Conservation (phyloP, 2,329 filamentous ascomycete genomes). For the Immersiporthe knoxdaviesiana region DNA sequence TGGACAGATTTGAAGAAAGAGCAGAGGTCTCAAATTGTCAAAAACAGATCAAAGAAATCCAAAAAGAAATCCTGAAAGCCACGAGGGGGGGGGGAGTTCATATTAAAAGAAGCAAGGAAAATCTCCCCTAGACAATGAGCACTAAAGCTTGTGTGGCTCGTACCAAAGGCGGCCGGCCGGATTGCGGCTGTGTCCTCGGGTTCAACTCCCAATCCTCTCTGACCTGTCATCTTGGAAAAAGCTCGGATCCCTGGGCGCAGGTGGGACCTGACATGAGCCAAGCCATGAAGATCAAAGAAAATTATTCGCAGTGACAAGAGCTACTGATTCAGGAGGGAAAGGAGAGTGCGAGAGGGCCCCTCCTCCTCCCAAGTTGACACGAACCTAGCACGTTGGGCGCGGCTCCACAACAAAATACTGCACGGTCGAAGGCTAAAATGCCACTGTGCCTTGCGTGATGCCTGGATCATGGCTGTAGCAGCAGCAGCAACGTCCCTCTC, state of each 20-base stretch:
- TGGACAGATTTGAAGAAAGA: neutral
- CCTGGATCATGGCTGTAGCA: neutral
- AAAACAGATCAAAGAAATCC: conserved; percentile 1
- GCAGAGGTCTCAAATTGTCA: neutral
- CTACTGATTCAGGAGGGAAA: neutral
- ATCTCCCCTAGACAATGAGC: neutral
- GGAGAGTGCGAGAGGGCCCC: neutral
- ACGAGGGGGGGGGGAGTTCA: neutral
- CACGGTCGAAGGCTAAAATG: neutral
- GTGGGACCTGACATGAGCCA: conserved; percentile 1
- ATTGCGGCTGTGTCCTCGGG: conserved; percentile 6
- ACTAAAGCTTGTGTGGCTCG: conserved; percentile 4
- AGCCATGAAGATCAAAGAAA: neutral
- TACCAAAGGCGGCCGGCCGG: conserved; percentile 6
- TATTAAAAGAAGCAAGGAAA: conserved; percentile 3
- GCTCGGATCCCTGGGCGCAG: neutral
- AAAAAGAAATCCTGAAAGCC: neutral
- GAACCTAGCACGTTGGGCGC: neutral
- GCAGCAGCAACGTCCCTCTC: neutral
- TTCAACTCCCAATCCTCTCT: neutral
- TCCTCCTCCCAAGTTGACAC: neutral
- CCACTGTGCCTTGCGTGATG: neutral
- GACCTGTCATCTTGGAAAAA: conserved; percentile 1
- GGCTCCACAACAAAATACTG: neutral
- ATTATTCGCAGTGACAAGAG: neutral